Conservation (phyloP, 2,329 filamentous ascomycete genomes). For the Aspergillus persii region DNA sequence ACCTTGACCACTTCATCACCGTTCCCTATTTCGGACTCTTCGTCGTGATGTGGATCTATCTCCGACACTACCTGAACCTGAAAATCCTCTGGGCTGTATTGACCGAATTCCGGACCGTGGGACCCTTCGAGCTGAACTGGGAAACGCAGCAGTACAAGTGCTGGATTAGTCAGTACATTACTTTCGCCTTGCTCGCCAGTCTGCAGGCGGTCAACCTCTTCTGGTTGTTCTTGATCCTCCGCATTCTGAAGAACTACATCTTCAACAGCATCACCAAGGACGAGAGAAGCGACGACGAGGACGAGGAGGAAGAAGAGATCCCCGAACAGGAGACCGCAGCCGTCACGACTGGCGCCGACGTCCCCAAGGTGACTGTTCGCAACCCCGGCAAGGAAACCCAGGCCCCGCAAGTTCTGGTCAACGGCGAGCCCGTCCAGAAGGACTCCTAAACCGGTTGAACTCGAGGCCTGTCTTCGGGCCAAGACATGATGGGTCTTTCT, state of each 20-base stretch:
- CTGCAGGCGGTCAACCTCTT: conserved; percentile 48
- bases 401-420: conserved; percentile 37
- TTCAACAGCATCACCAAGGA: conserved; percentile 40
- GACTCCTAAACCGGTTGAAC: background rate
- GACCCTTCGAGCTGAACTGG: conserved; percentile 49
- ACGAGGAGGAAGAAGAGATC: conserved; percentile 40
- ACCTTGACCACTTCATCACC: conserved; percentile 76
- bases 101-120: conserved; percentile 48
- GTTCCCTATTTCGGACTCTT: conserved; percentile 82
- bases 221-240: conserved; percentile 47
- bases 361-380: conserved; percentile 20
- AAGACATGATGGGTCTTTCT: background rate
- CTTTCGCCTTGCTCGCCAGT: conserved; percentile 43
- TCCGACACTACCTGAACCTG: conserved; percentile 69
- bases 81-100: conserved; percentile 47
- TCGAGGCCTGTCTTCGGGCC: background rate
- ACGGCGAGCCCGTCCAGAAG: conserved; percentile 36
- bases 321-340: conserved; percentile 19
- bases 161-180: conserved; percentile 49
- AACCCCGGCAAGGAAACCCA: conserved; percentile 29
- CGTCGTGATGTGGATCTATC: conserved; percentile 81
- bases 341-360: conserved; percentile 27
- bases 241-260: conserved; percentile 44
- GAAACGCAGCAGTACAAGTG: conserved; percentile 50
- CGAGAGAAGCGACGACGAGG: conserved; percentile 47